Conservation (phyloP, 345 rosid species). For the Eucalyptus pauciflora region DNA sequence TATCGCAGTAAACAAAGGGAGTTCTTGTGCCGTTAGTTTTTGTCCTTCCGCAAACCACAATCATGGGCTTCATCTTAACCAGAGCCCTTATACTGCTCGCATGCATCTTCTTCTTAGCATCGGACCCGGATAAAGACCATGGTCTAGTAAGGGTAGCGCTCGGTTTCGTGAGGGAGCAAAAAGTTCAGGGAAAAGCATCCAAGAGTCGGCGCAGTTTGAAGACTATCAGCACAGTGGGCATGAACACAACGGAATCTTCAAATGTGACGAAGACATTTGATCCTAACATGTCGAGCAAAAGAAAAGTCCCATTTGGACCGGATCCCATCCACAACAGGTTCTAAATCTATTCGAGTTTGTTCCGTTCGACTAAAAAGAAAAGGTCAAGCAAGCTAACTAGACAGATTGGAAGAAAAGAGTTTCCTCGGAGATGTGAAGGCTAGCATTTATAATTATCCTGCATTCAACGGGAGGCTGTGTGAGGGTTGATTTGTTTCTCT, state of each 20-base stretch:
- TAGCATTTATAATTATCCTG: background rate
- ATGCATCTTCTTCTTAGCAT: conserved; percentile 36
- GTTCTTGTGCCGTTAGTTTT: background rate
- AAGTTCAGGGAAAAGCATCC: conserved; percentile 3
- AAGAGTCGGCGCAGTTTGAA: conserved; percentile 21
- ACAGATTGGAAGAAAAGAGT: background rate
- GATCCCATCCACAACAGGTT: conserved; percentile 85
- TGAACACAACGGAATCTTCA: conserved; percentile 19
- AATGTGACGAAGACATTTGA: conserved; percentile 18
- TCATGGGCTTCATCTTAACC: conserved; percentile 30
- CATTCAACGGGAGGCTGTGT: background rate
- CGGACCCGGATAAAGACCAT: conserved; percentile 19
- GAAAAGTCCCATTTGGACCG: conserved; percentile 61
- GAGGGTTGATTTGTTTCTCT: conserved; percentile 23
- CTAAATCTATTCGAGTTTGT: background rate
- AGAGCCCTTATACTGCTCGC: conserved; percentile 36
- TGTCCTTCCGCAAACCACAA: background rate
- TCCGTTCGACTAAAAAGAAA: background rate
- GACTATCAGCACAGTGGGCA: conserved; percentile 9
- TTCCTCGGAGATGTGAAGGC: background rate
- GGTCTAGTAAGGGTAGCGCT: conserved; percentile 19
- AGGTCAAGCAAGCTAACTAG: conserved; percentile 4
- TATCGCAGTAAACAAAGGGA: background rate
- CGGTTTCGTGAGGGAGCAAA: background rate
- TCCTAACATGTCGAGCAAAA: conserved; percentile 55